A percentile compares a stretch with the other conserved stretches of the same genome.
phyloP scores from a whole-genome alignment of 495 filamentous ascomycete species.

The Aspergillus asperescens region DNA sequence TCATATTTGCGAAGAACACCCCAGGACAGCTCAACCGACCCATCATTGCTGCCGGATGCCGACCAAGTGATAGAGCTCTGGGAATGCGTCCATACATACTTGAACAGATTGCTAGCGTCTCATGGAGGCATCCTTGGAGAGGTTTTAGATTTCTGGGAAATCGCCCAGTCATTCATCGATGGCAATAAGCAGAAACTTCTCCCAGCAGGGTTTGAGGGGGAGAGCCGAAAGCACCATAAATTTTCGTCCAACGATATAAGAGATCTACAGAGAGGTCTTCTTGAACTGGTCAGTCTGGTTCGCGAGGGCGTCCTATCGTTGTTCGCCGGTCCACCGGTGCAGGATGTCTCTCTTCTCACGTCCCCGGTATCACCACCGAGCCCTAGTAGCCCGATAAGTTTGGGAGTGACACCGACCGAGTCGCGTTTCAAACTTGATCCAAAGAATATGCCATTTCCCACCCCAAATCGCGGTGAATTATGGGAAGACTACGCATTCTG shows the following conservation, averaged over 20 bases:
- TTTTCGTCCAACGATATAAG: conserved; percentile 63
- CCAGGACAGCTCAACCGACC: conserved; percentile 53
- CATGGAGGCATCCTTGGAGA: conserved; percentile 78
- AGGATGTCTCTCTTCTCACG: conserved; percentile 80
- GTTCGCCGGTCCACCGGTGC: conserved; percentile 83
- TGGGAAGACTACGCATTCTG: conserved; percentile 98
- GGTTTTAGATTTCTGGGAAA: conserved; percentile 90
- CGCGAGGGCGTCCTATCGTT: conserved; percentile 71
- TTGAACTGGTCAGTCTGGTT: conserved; percentile 76
- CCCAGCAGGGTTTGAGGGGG: conserved; percentile 77
- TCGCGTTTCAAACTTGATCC: conserved; percentile 74
- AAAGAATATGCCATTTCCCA: conserved; percentile 70
- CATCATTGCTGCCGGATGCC: conserved; percentile 58
- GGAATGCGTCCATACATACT: conserved; percentile 70
- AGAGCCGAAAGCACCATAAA: conserved; percentile 77
- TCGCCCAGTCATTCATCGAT: conserved; percentile 81
- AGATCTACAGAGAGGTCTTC: conserved; percentile 69
- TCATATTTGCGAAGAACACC: conserved; percentile 66
- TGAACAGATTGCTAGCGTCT: conserved; percentile 64
- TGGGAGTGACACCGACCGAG: conserved; percentile 49
- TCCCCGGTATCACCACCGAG: conserved; percentile 70
- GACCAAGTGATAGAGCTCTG: conserved; percentile 79
- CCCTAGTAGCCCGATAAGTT: conserved; percentile 59
- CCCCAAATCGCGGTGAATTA: conserved; percentile 66
- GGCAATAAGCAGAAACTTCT: conserved; percentile 76